Conservation (phyloP, 2,329 filamentous ascomycete species). For the Trichoderma breve region DNA sequence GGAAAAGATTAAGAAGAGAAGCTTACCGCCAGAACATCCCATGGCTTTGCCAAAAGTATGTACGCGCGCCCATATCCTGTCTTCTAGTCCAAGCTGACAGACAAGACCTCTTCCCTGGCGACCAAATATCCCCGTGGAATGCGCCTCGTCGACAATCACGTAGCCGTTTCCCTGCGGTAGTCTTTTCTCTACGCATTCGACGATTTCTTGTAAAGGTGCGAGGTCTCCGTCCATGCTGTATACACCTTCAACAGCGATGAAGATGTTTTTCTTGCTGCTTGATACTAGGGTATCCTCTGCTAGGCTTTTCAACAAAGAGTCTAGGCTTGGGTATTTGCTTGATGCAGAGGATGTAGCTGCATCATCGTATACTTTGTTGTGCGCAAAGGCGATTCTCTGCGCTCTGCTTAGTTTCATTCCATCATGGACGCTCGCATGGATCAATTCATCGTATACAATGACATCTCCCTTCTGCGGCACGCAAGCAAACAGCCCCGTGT, state of each 20-base stretch:
- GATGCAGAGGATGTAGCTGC: background rate
- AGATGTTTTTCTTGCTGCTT: constrained; percentile 51
- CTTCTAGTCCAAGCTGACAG: constrained; percentile 53
- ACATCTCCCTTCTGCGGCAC: constrained; percentile 59
- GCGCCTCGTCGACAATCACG: constrained; percentile 67
- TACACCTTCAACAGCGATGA: constrained; percentile 67
- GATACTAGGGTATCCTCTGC: constrained; percentile 36
- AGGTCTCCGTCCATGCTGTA: constrained; percentile 86
- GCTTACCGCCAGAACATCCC: constrained; percentile 66
- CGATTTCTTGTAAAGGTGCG: constrained; percentile 60
- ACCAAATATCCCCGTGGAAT: constrained; percentile 62
- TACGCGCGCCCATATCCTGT: constrained; percentile 55
- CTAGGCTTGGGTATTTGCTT: constrained; percentile 25
- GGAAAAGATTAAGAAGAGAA: background rate
- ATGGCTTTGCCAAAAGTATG: constrained; percentile 68
- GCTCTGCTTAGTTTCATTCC: constrained; percentile 68
- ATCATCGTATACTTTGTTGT: constrained; percentile 47
- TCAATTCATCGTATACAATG: constrained; percentile 70
- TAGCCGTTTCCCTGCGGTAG: constrained; percentile 59
- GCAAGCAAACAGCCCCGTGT: constrained; percentile 60
- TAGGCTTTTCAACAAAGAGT: constrained; percentile 32
- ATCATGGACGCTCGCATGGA: constrained; percentile 77
- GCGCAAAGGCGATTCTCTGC: constrained; percentile 50
- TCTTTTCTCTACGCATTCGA: constrained; percentile 53
- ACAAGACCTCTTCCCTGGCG: constrained; percentile 57